Evolutionary conservation across 2,329 filamentous ascomycete species (phyloP).

Genomic region (Verticillium nubilum): DNA sequence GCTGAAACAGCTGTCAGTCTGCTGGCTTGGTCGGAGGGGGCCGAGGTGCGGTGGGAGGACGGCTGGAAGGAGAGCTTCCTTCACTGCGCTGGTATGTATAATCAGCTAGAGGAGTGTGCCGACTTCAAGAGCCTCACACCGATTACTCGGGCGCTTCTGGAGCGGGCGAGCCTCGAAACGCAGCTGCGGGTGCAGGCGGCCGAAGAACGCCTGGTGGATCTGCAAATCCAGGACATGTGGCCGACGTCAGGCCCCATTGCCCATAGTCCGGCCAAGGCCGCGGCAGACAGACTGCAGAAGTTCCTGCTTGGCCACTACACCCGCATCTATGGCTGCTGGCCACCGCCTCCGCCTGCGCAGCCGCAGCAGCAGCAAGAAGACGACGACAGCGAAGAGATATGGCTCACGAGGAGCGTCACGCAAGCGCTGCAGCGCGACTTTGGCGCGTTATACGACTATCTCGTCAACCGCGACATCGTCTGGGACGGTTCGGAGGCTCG

Average conservation of each 20-base stretch:
- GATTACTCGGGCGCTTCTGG: constrained; percentile 57
- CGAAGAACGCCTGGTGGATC: constrained; percentile 54
- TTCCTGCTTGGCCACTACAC: constrained; percentile 58
- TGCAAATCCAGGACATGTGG: constrained; percentile 61
- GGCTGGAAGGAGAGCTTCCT: constrained; percentile 64
- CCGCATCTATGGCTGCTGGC: constrained; percentile 55
- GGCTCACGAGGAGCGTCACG: constrained; percentile 56
- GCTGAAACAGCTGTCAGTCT: constrained; percentile 54
- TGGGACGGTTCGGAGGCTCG: constrained; percentile 61
- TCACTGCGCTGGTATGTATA: constrained; percentile 62
- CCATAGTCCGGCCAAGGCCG: constrained; percentile 39
- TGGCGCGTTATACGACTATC: constrained; percentile 63
- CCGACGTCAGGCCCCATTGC: constrained; percentile 26
- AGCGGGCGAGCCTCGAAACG: constrained; percentile 55
- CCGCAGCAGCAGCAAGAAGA: neutral
- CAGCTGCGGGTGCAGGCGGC: constrained; percentile 57
- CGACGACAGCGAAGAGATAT: constrained; percentile 35
- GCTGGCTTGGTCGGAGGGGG: constrained; percentile 61
- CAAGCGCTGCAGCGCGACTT: constrained; percentile 60
- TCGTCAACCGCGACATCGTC: constrained; percentile 60
- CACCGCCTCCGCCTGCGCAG: constrained; percentile 31
- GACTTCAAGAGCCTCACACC: constrained; percentile 56
- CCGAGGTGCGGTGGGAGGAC: constrained; percentile 57
- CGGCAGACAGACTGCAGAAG: constrained; percentile 53
- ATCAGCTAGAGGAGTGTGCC: constrained; percentile 40